Evolutionary conservation across 768 basidiomycete species (phyloP).

Genomic region (Ephemerocybe angulata): DNA sequence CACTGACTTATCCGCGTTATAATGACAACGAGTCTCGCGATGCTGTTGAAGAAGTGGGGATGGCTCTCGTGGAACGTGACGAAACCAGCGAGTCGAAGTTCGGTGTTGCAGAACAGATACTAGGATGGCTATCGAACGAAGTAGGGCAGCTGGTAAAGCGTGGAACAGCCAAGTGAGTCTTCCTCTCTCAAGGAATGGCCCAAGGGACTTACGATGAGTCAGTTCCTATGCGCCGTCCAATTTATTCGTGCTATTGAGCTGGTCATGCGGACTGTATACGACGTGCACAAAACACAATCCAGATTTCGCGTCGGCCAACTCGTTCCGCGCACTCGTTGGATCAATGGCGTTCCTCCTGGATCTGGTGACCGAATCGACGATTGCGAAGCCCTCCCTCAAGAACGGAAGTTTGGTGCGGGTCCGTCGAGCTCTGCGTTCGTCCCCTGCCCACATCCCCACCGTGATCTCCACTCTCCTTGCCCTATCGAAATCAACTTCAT

Average conservation of each 20-base stretch:
- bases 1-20: slow-evolving; percentile 76
- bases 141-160: slow-evolving; percentile 54
- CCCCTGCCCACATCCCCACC: slow-evolving; percentile 38
- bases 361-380: slow-evolving; percentile 48
- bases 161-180: slow-evolving; percentile 51
- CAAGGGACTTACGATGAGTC: slow-evolving; percentile 8
- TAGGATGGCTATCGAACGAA: slow-evolving; percentile 75
- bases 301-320: slow-evolving; percentile 41
- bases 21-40: slow-evolving; percentile 65
- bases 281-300: slow-evolving; percentile 43
- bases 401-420: slow-evolving; percentile 58
- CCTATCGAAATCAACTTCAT: slow-evolving; percentile 46
- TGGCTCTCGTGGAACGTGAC: slow-evolving; percentile 62
- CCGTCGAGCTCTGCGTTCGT: slow-evolving; percentile 64
- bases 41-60: slow-evolving; percentile 65
- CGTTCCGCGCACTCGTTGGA: slow-evolving; percentile 52
- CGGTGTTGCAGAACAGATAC: slow-evolving; percentile 64
- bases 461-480: slow-evolving; percentile 55
- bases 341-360: slow-evolving; percentile 62
- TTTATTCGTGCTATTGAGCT: slow-evolving; percentile 66
- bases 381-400: slow-evolving; percentile 56
- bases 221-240: slow-evolving; percentile 59
- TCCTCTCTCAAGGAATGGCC: not conserved
- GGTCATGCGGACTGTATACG: slow-evolving; percentile 64
- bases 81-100: slow-evolving; percentile 47